Conservation (phyloP, 2,329 filamentous ascomycete species). For the Gnomoniopsis smithogilvyi region DNA sequence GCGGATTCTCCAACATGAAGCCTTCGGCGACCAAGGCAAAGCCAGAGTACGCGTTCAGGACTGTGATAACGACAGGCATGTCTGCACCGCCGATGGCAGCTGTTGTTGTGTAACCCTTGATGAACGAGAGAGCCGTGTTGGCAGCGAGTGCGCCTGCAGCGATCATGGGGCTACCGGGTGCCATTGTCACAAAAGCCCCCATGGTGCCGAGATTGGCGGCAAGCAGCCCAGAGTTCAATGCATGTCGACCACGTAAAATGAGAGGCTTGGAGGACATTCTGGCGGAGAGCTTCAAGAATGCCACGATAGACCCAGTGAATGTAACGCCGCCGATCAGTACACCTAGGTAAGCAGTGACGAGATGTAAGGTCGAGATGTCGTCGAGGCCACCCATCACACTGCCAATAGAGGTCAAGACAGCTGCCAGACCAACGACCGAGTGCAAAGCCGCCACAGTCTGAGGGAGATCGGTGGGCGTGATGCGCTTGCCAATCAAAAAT, state of each 20-base stretch:
- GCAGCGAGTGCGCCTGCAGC: constrained; percentile 75
- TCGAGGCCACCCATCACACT: constrained; percentile 74
- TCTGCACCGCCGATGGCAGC: constrained; percentile 89
- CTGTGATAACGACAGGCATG: constrained; percentile 89
- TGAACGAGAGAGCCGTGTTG: constrained; percentile 74
- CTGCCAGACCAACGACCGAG: constrained; percentile 85
- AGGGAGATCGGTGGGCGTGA: constrained; percentile 82
- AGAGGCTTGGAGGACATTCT: constrained; percentile 77
- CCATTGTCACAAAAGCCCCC: constrained; percentile 79
- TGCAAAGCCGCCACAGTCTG: constrained; percentile 88
- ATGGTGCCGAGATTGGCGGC: constrained; percentile 78
- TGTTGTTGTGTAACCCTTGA: constrained; percentile 85
- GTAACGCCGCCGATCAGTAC: constrained; percentile 86
- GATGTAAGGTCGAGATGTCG: constrained; percentile 72
- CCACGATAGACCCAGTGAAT: constrained; percentile 87
- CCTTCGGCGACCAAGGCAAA: constrained; percentile 89
- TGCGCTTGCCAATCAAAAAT: constrained; percentile 77
- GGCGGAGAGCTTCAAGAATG: constrained; percentile 82
- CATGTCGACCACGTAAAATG: constrained; percentile 68
- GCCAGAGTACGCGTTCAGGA: constrained; percentile 86
- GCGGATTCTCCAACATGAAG: constrained; percentile 84
- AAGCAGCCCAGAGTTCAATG: constrained; percentile 71
- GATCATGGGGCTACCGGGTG: constrained; percentile 73
- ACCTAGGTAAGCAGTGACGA: constrained; percentile 82
- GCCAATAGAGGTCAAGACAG: constrained; percentile 83